Evolutionary conservation across 768 basidiomycete genomes (phyloP).

Genomic region (Mycena maculata): DNA sequence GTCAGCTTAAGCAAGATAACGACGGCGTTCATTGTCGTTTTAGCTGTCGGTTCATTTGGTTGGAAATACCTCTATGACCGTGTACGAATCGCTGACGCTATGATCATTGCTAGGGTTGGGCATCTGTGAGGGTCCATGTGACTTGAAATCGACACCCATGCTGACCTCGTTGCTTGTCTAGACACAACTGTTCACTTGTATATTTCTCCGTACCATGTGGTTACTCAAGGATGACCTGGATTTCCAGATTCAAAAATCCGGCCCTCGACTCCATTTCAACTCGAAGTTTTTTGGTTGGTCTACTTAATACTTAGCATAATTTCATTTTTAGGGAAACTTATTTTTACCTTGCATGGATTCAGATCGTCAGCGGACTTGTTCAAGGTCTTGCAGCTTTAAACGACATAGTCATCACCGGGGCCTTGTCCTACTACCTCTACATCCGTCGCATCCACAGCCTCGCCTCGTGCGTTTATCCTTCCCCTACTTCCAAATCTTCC

Average conservation of each 20-base stretch:
- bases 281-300: constrained; percentile 22
- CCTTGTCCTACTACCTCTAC: constrained; percentile 26
- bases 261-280: constrained; percentile 23
- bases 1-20: constrained; percentile 8
- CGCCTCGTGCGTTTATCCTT: constrained; percentile 18
- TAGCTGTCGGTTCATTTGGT: constrained; percentile 22
- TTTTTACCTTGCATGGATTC: not conserved
- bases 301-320: no score
- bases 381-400: constrained; percentile 30
- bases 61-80: not conserved
- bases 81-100: not conserved
- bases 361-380: constrained; percentile 27
- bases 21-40: constrained; percentile 12
- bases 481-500: not conserved
- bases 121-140: constrained; percentile 5
- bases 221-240: not conserved
- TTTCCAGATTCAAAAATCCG: constrained; percentile 20
- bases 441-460: constrained; percentile 1
- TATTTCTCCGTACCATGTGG: not conserved
- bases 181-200: constrained; percentile 31
- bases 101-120: constrained; percentile 17
- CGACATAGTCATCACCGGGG: constrained; percentile 25
- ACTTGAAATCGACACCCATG: not conserved
- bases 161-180: not conserved
- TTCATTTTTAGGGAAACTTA: no score